Base-by-base conservation (phyloP, 2,329 filamentous ascomycete genomes). In the Trichoderma sp. region DNA sequence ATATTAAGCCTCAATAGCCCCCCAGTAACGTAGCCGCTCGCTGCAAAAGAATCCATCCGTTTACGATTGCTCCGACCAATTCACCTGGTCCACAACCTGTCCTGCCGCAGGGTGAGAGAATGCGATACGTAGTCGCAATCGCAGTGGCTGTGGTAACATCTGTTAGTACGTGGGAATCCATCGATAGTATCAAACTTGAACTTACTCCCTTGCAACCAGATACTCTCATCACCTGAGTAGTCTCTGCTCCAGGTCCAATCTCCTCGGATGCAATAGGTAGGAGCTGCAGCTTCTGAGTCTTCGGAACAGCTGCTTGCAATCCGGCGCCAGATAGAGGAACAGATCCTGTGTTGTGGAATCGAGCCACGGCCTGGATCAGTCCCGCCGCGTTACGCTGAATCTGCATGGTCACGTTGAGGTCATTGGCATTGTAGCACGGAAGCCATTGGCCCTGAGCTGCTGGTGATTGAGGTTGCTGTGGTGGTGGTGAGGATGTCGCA, bases 271-370 rank as follows among this genome's bases (percentile, higher is more conserved):
- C 97, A 75, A 99, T 97, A 72, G 92, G 93, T 80, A 97, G 92
- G 75, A 99, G 84, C 80, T 98, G 94, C 77, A 99, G 83, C 81
- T 96, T 97, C 83, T 99, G 96, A 58, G 93, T 94, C 83, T 98
- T 99, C 9, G 96, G 96, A 69, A 99, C 96, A 1, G 96, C 96
- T 57, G 95, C 96, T 81, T 99, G 96, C 75, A 99, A 82, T 30
- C 93, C 93, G 34, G 98, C 93, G 60, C 88, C 89, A 18, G 90
- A 90, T 63, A 98, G 85, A 15, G 85, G 83, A 15, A 86, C 87
- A 34, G 91, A 89, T 72, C 86, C 86, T 15, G 84, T 88, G 81
- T 98, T 98, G 51, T 88, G 89, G 86, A 99, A 99, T 9, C 91
- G 90, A 18, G 94, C 94, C 64, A 91, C 86, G 7, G 97, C 91